Evolutionary conservation across 306 rosid species (phyloP), one percentile per base, ranked within the genome.

Genomic region (Quercus rubra): DNA sequence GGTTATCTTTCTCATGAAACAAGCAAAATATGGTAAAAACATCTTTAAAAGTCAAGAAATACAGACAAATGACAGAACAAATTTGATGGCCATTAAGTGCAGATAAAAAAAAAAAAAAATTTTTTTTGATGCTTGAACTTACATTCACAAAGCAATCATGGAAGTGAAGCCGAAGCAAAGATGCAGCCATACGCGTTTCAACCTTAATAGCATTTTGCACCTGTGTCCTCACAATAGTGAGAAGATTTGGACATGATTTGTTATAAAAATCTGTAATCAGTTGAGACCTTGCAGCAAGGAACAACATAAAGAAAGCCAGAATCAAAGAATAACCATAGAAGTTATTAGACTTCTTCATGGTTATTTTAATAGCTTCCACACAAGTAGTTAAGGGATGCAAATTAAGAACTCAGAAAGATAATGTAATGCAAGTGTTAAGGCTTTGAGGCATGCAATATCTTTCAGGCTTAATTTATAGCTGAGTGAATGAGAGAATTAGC

Each of bases 111-210:
- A 35, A 35, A 6, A 5, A 33, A 38, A 25, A 10, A 21, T 0
- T n/a, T n/a, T n/a, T n/a, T n/a, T 3, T 46, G 6, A 23, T 10
- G 19, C 17, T 35, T 54, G 27, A 70, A 78, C 92, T 88, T 70
- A 94, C 99, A 8, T 90, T 91, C 5, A 94, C 98, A 83, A 92
- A 94, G 91, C 99, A 94, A 78, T 94, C 98, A 73, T 94, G 99
- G 79, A 94, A 92, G 79, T 94, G 99, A 72, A 94, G 94, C 14
- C 99, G 97, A 82, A 91, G 79, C 88, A 94, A 84, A 25, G 99
- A 95, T 70, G 89, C 99, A 13, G 88, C 98, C 98, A 92, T 95
- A 77, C 99, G 71, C 88, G 73, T 90, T 76, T 95, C 98, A 46
- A 35, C 78, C 74, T 74, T 83, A n/a, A 95, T 17, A 46, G 98